Evolutionary conservation across 225 moss, liverwort and hornwort species (phyloP), one percentile per base, ranked within the genome.

Genomic region (Bryoerythrophyllum caledonicum): DNA sequence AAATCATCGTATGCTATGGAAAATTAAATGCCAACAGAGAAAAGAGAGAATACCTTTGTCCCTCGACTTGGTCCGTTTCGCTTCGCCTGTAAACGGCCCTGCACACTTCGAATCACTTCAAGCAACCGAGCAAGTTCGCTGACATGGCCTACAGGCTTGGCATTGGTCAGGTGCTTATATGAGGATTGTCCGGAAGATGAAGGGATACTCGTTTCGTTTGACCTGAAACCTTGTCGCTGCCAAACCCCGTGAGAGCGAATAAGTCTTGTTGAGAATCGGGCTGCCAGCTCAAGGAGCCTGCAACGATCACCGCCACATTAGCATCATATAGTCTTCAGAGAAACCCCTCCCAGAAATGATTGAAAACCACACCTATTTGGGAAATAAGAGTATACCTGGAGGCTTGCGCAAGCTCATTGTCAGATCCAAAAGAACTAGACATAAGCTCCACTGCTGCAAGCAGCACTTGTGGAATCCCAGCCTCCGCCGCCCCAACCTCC

Each of bases 401-500:
- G 52, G 99, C 95, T 79, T 89, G 95, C 20, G 86, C 87, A 75
- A 93, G 95, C 72, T 99, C 99, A 74, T 86, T 99, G 68, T 99
- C 99, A 49, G 95, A 90, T 79, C 75, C 88, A 81, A 88, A 87
- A 71, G 78, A 76, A 74, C 79, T 87, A 63, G 93, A 75, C 89
- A 99, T 95, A 67, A 99, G 90, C 80, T 99, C 90, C 70, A 93
- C 78, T 10, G 95, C 91, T 68, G 93, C 93, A 91, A 99, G 93
- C 49, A 99, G 78, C 65, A 93, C 89, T 75, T 81, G 91, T 24
- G 91, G 87, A 67, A 99, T 88, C 56, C 99, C 99, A 57, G 86
- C 84, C 77, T 99, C 95, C 48, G 93, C 91, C 37, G 88, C 86
- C 76, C 91, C 93, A 32, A 92, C 95, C 74, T 87, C 87, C 70